Percentiles rank a stretch among this genome's conserved stretches.
Evolutionary conservation across 2,329 filamentous ascomycete genomes (phyloP).

Genomic region (Arthrobotrys iridis): DNA sequence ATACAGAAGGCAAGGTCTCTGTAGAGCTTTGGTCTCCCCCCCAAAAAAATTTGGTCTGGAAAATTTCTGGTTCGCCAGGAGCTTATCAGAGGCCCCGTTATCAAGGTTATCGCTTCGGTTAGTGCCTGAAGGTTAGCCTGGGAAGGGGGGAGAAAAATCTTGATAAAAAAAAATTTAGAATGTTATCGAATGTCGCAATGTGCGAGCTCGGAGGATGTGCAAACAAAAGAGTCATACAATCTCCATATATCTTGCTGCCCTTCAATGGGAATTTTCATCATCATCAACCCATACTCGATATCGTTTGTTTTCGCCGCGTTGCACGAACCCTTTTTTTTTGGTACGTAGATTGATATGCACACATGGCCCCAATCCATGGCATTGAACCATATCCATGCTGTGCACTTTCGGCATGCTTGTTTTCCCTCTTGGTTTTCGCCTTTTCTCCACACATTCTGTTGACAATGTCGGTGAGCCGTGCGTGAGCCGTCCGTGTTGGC

Average conservation of each 20-base stretch:
- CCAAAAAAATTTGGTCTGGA: neutral
- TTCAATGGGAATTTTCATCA: slow-evolving; percentile 2
- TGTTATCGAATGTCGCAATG: slow-evolving; percentile 3
- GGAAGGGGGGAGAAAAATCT: slow-evolving; percentile 4
- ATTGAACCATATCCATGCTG: slow-evolving; percentile 32
- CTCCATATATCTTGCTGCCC: slow-evolving; percentile 4
- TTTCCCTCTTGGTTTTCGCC: slow-evolving; percentile 10
- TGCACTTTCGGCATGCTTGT: slow-evolving; percentile 4
- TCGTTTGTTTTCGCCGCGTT: neutral
- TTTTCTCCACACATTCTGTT: slow-evolving; percentile 19
- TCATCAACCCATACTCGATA: slow-evolving; percentile 5
- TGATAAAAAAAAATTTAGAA: slow-evolving; percentile 6
- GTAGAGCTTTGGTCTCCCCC: neutral
- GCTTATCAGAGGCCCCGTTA: slow-evolving; percentile 36
- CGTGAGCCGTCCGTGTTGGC: slow-evolving; percentile 22
- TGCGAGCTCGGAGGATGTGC: slow-evolving; percentile 43
- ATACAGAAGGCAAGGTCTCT: slow-evolving; percentile 28
- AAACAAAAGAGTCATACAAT: slow-evolving; percentile 38
- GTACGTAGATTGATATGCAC: slow-evolving; percentile 24
- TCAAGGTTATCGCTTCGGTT: slow-evolving; percentile 52
- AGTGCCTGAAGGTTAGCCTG: slow-evolving; percentile 10
- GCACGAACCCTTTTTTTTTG: slow-evolving; percentile 11
- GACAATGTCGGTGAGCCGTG: slow-evolving; percentile 14
- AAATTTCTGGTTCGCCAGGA: slow-evolving; percentile 19
- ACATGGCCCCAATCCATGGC: slow-evolving; percentile 25